Evolutionary conservation across 331 rosid genomes (phyloP).

Genomic region (Pyracantha coccinea): DNA sequence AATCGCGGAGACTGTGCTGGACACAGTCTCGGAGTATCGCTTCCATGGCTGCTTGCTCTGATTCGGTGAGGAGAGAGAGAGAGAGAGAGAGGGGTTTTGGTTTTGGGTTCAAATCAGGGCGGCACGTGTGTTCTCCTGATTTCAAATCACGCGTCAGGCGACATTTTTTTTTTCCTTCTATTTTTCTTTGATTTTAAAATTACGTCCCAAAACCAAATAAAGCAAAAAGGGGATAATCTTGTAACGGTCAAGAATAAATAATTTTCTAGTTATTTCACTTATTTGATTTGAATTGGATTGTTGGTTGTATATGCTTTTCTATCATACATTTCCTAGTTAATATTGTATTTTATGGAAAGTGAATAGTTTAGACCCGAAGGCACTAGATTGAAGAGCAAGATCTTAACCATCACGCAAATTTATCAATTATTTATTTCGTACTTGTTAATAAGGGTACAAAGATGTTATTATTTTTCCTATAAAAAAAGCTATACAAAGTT

Average conservation of each 20-base stretch:
- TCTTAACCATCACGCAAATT: too few relatives aligned
- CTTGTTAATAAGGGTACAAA: too few relatives aligned
- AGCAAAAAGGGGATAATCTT: background rate
- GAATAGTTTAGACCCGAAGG: accelerated
- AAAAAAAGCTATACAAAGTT: too few relatives aligned
- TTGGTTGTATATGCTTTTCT: too few relatives aligned
- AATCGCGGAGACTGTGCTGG: conserved; percentile 66
- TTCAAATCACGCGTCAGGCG: conserved; percentile 28
- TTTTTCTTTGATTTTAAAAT: background rate
- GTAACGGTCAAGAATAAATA: background rate
- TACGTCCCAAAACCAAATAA: background rate
- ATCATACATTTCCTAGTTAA: too few relatives aligned
- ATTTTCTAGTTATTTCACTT: background rate
- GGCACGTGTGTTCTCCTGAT: conserved; percentile 30
- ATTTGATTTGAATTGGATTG: too few relatives aligned
- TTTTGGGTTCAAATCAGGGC: conserved; percentile 33
- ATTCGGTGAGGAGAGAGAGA: background rate
- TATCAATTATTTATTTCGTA: too few relatives aligned
- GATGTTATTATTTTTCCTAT: too few relatives aligned
- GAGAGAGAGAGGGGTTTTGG: conserved; percentile 16
- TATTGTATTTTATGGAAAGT: too few relatives aligned
- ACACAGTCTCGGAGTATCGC: conserved; percentile 57
- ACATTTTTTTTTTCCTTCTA: background rate
- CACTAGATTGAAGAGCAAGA: too few relatives aligned
- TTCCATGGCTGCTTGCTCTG: conserved; percentile 46